Percentiles rank a stretch among this genome's conserved stretches.
Evolutionary conservation across 345 rosid genomes (phyloP).

Genomic region (Brassica juncea): DNA sequence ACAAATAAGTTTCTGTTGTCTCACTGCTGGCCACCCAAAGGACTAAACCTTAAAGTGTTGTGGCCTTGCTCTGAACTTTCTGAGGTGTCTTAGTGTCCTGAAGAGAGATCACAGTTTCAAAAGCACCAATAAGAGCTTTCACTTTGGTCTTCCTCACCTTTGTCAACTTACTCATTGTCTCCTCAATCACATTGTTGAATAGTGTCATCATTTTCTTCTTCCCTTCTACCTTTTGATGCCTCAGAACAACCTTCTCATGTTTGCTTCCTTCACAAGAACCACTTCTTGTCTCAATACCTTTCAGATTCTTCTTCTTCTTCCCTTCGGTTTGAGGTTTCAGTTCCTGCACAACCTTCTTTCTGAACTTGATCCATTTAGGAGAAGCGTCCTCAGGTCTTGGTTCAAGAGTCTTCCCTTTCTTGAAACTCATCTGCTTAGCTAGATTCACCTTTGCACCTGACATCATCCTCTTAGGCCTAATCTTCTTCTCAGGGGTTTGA

Average conservation of each 20-base stretch:
- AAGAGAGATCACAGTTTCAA: slow-evolving; percentile 78
- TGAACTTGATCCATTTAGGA: slow-evolving; percentile 61
- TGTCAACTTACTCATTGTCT: slow-evolving; percentile 66
- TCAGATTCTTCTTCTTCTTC: slow-evolving; percentile 20
- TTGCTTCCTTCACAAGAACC: slow-evolving; percentile 26
- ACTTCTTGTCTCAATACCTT: slow-evolving; percentile 11
- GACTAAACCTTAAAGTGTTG: slow-evolving; percentile 34
- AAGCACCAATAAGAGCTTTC: slow-evolving; percentile 88
- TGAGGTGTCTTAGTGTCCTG: slow-evolving; percentile 53
- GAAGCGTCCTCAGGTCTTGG: slow-evolving; percentile 39
- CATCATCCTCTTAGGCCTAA: slow-evolving; percentile 39
- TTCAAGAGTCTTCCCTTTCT: slow-evolving; percentile 61
- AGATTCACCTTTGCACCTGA: slow-evolving; percentile 26
- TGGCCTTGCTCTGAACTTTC: slow-evolving; percentile 4
- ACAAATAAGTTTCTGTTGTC: neutral
- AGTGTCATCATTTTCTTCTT: slow-evolving; percentile 50
- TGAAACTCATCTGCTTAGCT: slow-evolving; percentile 47
- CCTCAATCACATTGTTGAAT: slow-evolving; percentile 77
- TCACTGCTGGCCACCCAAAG: slow-evolving; percentile 13
- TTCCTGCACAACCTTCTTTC: slow-evolving; percentile 44
- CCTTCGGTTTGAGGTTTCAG: slow-evolving; percentile 37
- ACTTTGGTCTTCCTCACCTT: slow-evolving; percentile 73
- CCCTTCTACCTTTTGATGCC: slow-evolving; percentile 48
- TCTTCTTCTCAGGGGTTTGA: slow-evolving; percentile 8
- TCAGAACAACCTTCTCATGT: slow-evolving; percentile 48